Conservation (phyloP, 495 filamentous ascomycete species). For the Parathielavia hyrcaniae region DNA sequence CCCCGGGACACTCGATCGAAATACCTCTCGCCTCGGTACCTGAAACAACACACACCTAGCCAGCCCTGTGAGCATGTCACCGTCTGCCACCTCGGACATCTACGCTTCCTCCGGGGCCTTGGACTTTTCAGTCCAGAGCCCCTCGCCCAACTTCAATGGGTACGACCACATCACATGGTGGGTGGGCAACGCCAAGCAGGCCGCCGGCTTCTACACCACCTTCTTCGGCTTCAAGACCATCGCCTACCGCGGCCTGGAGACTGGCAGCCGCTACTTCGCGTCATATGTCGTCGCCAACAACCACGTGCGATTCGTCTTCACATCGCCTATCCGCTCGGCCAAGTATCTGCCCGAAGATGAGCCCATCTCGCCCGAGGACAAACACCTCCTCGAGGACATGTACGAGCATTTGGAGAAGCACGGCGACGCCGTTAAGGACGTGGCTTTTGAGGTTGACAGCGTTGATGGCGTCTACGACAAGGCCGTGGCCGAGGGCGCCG, state of each 20-base stretch:
- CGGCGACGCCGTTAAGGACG: conserved; percentile 87
- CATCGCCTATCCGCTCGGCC: conserved; percentile 65
- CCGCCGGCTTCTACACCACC: conserved; percentile 75
- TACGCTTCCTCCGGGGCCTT: conserved; percentile 36
- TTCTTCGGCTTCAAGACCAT: conserved; percentile 75
- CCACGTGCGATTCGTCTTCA: conserved; percentile 73
- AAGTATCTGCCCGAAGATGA: conserved; percentile 47
- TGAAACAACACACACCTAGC: conserved; percentile 1
- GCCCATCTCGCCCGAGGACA: conserved; percentile 48
- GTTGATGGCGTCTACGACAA: conserved; percentile 65
- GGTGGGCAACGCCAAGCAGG: conserved; percentile 93
- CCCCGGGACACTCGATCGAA: not conserved
- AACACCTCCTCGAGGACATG: conserved; percentile 57
- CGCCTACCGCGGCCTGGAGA: conserved; percentile 83
- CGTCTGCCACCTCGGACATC: conserved; percentile 58
- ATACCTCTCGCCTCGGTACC: not conserved
- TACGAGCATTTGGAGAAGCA: conserved; percentile 70
- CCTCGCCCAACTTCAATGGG: conserved; percentile 58
- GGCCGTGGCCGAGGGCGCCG: conserved; percentile 65
- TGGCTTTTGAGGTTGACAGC: conserved; percentile 84
- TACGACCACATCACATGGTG: conserved; percentile 92
- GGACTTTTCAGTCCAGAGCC: conserved; percentile 40
- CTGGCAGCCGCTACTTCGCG: conserved; percentile 65
- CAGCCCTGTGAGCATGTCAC: conserved; percentile 54
- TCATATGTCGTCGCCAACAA: conserved; percentile 78